Base-by-base conservation (phyloP, 2,329 filamentous ascomycete genomes). In the Verticillium dahliae region DNA sequence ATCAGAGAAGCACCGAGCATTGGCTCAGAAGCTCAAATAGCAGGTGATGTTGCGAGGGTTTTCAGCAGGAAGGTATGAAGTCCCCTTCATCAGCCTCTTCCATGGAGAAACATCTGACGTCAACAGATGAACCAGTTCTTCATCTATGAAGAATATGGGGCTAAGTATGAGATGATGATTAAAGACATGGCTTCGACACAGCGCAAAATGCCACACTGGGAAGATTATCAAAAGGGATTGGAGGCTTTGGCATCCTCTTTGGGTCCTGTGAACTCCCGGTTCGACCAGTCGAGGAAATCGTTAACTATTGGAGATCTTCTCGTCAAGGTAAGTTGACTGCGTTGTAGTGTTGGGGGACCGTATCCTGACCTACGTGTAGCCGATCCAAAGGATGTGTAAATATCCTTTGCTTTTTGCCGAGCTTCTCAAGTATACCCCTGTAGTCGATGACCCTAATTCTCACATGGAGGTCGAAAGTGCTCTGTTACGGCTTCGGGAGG, bases 391-490 rank as follows among this genome's bases (percentile, higher is more conserved):
- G 61, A 85, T 97, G 27, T 96, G 92, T 78, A 92, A 90, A 76
- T 98, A 98, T 70, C 92, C 92, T 11, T 79, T 99, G 4, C 79
- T 98, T 2, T 93, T 98, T 69, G 83, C 87, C 5, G 92, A 97
- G 69, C 80, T 99, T 9, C 81, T 93, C 63, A 93, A 90, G 69
- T 84, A 89, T 66, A 97, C 93, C 0, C 91, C 92, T 1, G 90
- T 91, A 1, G 87, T 85, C 61, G 94, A 98, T 70, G 96, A 92
- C 69, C 92, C 92, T 0, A 86, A 86, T 63, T 89, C 92, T 1
- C 90, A 97, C 73, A 86, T 89, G 71, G 89, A 91, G 60, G 85
- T 98, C 18, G 88, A 92, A 63, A 88, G 87, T 65, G 83, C 90
- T 0, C 79, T 96, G 37, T 83, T 87, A 60, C 82, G 86, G 57